Conservation (phyloP, 768 basidiomycete genomes). For the Terana coerulea region DNA sequence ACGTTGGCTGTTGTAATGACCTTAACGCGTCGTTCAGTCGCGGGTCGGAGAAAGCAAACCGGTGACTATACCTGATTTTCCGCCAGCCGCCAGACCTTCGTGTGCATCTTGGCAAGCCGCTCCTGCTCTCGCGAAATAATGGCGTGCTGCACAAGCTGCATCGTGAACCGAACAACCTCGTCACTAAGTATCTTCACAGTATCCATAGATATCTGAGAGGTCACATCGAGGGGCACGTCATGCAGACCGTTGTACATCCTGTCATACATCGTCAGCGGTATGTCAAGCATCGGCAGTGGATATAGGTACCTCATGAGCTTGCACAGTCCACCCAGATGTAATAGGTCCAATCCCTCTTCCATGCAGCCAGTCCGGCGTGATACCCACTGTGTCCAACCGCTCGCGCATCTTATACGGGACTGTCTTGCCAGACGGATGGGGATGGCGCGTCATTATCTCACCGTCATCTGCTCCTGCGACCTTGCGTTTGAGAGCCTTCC, state of each 20-base stretch:
- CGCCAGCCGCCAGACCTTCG: constrained; percentile 54
- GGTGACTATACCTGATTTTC: constrained; percentile 34
- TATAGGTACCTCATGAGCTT: constrained; percentile 40
- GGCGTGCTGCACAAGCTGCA: constrained; percentile 45
- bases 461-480: constrained; percentile 16
- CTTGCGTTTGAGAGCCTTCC: constrained; percentile 21
- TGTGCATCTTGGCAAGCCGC: constrained; percentile 48
- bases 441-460: constrained; percentile 16
- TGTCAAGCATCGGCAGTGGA: neutral
- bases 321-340: constrained; percentile 38
- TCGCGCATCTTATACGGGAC: constrained; percentile 42
- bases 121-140: constrained; percentile 60
- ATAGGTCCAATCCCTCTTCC: constrained; percentile 42
- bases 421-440: constrained; percentile 35
- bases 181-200: constrained; percentile 44
- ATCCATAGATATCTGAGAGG: constrained; percentile 40
- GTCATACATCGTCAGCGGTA: neutral
- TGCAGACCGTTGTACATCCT: constrained; percentile 31
- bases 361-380: constrained; percentile 43
- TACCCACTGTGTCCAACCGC: constrained; percentile 38
- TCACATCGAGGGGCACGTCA: constrained; percentile 21
- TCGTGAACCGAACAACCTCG: constrained; percentile 48
- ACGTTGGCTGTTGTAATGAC: constrained; percentile 39
- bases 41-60: neutral
- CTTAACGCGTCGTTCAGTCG: constrained; percentile 27